Base-by-base conservation (phyloP, 106 monocot species). In the Agapanthus africanus region DNA sequence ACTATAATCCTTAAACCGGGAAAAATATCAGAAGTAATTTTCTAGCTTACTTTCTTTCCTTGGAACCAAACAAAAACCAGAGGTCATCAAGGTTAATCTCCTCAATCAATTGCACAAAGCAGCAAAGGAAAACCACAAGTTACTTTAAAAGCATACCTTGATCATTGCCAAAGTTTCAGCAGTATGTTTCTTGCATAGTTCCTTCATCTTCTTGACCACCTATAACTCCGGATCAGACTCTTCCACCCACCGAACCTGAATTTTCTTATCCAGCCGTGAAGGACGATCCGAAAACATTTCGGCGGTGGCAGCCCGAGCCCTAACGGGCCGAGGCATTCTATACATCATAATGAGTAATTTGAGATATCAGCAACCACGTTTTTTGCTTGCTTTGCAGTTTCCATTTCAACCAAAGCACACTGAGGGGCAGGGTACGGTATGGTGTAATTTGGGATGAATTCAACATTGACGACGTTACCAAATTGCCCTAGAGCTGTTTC, bases 351-450 rank as follows among this genome's bases (percentile, higher is more conserved):
- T 6, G 92, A 92, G 51, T 72, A 87, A n/a, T 79, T 74, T 1
- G 21, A 73, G 36, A 92, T 79, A 37, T 73, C 74, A 16, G 10
- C 25, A 37, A 89, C 52, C 9, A 99, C 71, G 15, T 68, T 51
- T 14, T 9, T 38, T 0, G 83, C 99, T 19, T 85, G 78, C 38
- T 81, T 78, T 23, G 34, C 65, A 63, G 35, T 81, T 69, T 90
- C 92, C 92, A 99, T 87, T 52, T 87, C 92, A 27, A 99, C 92
- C 35, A 99, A 71, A 40, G 90, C 99, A 15, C 76, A 66, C 28
- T 85, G 80, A 1, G 99, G 82, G 10, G 90, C 83, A 32, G 84
- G 74, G 28, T 52, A 74, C 0, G 80, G 87, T 30, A 85, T 79
- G 3, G 79, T 76, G 37, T 73, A 82, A 76, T 89, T 90, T 7